These are phyloP conservation scores for Boletus coccyginus DNA, from an alignment of 768 basidiomycete species.

Conservation along the genomic window DNA sequence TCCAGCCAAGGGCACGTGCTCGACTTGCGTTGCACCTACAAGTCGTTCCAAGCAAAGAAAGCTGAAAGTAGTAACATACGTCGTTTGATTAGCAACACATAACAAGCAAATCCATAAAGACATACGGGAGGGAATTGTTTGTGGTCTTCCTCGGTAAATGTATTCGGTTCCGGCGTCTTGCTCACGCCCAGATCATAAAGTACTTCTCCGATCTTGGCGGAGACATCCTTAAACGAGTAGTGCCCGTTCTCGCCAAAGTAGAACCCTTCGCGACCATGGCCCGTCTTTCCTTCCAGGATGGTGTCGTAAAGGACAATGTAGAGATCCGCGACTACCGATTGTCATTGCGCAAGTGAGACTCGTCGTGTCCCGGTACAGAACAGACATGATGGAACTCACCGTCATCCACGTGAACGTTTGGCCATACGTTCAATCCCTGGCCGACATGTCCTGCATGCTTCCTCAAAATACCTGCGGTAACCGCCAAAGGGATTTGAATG, in stretches of 20 bases:
- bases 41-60: constrained; percentile 20
- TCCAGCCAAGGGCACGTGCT: constrained; percentile 26
- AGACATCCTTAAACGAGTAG: constrained; percentile 43
- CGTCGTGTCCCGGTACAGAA: not conserved
- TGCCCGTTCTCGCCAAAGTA: constrained; percentile 57
- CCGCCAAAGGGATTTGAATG: constrained; percentile 50
- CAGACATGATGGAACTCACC: constrained; percentile 6
- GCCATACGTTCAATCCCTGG: constrained; percentile 59
- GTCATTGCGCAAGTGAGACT: not conserved
- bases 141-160: constrained; percentile 36
- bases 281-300: constrained; percentile 17
- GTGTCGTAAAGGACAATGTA: constrained; percentile 46
- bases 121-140: constrained; percentile 4
- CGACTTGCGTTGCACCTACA: constrained; percentile 20
- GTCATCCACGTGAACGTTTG: constrained; percentile 55
- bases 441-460: constrained; percentile 60
- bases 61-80: constrained; percentile 6
- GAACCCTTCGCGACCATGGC: constrained; percentile 42
- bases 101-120: not conserved
- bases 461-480: constrained; percentile 44
- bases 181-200: constrained; percentile 18
- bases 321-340: constrained; percentile 32
- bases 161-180: constrained; percentile 32
- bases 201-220: constrained; percentile 39
- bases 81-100: not conserved